Evolutionary conservation across 2,329 filamentous ascomycete genomes (phyloP).

Genomic region (Elsinoe fawcettii): DNA sequence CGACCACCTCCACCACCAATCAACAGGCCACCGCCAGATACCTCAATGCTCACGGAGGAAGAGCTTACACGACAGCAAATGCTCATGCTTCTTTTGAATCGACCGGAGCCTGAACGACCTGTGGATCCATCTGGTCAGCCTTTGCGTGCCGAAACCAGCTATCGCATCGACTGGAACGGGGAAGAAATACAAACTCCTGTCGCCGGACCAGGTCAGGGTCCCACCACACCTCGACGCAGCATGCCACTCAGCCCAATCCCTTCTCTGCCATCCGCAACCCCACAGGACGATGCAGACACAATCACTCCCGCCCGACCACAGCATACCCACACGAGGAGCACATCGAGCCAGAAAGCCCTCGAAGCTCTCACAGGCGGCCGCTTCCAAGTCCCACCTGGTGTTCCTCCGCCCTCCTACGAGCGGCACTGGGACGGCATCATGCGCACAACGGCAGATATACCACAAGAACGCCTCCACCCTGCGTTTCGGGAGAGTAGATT

Average conservation of each 20-base stretch:
- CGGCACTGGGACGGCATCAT: conserved; percentile 12
- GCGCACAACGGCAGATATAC: conserved; percentile 6
- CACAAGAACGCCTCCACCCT: conserved; percentile 1
- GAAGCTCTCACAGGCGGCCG: conserved; percentile 3
- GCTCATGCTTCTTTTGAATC: conserved; percentile 37
- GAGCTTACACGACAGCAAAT: conserved; percentile 45
- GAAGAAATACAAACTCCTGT: conserved; percentile 16
- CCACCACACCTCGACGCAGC: not conserved
- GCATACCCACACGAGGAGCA: conserved; percentile 7
- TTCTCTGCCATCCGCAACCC: not conserved
- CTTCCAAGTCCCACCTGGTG: not conserved
- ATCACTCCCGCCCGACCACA: not conserved
- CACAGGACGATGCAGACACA: not conserved
- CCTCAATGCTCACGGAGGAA: conserved; percentile 37
- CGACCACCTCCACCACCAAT: conserved; percentile 1
- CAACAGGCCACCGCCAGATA: conserved; percentile 22
- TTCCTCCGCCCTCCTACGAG: conserved; percentile 6
- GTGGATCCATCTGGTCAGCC: conserved; percentile 6
- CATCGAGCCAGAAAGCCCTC: conserved; percentile 1
- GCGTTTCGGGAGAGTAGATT: conserved; percentile 13
- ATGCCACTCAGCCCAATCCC: not conserved
- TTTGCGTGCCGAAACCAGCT: conserved; percentile 12
- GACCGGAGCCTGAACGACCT: conserved; percentile 13
- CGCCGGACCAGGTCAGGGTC: conserved; percentile 1
- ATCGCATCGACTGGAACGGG: conserved; percentile 18